Base-by-base conservation (phyloP, 495 filamentous ascomycete genomes). In the Daldinia childiae region DNA sequence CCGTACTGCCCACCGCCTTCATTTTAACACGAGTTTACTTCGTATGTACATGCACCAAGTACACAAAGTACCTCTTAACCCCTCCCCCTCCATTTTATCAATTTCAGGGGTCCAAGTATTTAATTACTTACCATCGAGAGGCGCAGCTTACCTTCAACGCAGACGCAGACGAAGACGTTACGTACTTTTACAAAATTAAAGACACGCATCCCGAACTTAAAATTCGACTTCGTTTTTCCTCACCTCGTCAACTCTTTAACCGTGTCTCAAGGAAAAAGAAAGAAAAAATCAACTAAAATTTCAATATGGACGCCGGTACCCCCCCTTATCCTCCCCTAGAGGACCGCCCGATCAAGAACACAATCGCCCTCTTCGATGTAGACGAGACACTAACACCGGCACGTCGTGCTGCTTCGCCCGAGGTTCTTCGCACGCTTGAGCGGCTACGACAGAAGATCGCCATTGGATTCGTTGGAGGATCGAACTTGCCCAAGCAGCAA, bases 361-460 rank as follows among this genome's bases (percentile, higher is more conserved):
- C 95, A 58, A 91, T 98, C 78, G 88, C 85, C 68, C 90, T 98
- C 38, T 98, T 98, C 78, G 95, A 98, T 79, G 95, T 98, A 27
- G 95, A 98, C 78, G 90, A 84, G 64, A 97, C 95, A 29, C 86
- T 98, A 63, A 94, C 93, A 15, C 89, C 87, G 4, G 87, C 95
- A 29, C 88, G 95, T 58, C 81, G 82, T 56, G 90, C 68, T 64
- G 91, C 86, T 59, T 83, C 88, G 9, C 91, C 92, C 43, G 90
- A 96, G 78, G 97, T 97, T 89, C 90, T 97, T 50, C 78, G 83
- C 62, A 84, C 95, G 58, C 93, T 98, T 71, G 86, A 90, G 45
- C 82, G 79, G 27, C 88, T 99, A 74, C 92, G 95, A 58, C 88
- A 94, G 78, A 93, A 96, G 79, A 90, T 92, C 71, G 94, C 93